These are phyloP conservation scores for Camillea tinctor DNA, from an alignment of 2,329 filamentous ascomycete genomes.

Conservation along the genomic window DNA sequence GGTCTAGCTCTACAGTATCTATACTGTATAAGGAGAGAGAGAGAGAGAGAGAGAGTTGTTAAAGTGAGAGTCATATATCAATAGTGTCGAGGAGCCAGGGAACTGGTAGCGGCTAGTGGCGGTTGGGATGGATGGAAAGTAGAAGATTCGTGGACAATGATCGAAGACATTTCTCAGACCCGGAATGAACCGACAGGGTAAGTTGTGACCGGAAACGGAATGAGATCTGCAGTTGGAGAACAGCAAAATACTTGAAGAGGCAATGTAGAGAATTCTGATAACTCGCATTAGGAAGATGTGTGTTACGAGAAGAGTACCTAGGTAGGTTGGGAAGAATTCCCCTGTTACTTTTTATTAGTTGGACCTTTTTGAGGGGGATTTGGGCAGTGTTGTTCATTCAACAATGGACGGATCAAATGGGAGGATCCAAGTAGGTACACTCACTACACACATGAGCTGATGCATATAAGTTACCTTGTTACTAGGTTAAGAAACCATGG, in stretches of 20 bases:
- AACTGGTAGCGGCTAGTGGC: slow-evolving; percentile 8
- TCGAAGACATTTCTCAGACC: slow-evolving; percentile 11
- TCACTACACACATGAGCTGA: too few species aligned
- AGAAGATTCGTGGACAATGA: slow-evolving; percentile 10
- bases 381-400: too few species aligned
- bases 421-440: too few species aligned
- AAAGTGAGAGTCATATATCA: slow-evolving; percentile 6
- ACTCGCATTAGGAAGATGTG: slow-evolving; percentile 10
- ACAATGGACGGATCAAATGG: too few species aligned
- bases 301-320: neutral
- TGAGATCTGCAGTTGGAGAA: slow-evolving; percentile 18
- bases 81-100: slow-evolving; percentile 7
- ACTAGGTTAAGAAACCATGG: neutral
- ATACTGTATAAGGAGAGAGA: slow-evolving; percentile 15
- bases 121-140: slow-evolving; percentile 3
- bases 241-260: slow-evolving; percentile 8
- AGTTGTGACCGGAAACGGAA: slow-evolving; percentile 15
- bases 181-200: slow-evolving; percentile 23
- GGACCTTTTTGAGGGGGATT: neutral
- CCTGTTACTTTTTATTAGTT: neutral
- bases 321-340: neutral
- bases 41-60: slow-evolving; percentile 4
- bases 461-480: neutral
- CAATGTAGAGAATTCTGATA: slow-evolving; percentile 10
- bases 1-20: slow-evolving; percentile 8